Percentiles rank a stretch among this genome's conserved stretches.
phyloP scores from a whole-genome alignment of 2,329 filamentous ascomycete species.

The Fusarium tupiense region DNA sequence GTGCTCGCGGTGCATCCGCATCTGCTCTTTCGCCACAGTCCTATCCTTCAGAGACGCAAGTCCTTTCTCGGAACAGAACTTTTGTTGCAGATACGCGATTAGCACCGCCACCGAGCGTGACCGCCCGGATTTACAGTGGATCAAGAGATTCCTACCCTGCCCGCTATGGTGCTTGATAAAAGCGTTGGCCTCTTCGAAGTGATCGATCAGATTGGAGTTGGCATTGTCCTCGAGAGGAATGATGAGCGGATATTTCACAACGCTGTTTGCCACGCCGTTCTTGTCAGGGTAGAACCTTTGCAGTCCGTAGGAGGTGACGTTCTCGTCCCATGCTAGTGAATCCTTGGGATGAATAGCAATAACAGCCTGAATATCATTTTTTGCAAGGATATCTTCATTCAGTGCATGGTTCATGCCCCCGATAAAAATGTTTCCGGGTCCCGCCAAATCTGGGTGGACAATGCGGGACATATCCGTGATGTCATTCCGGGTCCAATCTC shows the following conservation, averaged over 20 bases:
- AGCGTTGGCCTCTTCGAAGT: background rate
- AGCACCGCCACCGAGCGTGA: background rate
- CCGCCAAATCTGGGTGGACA: background rate
- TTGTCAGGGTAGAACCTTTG: background rate
- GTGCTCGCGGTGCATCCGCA: background rate
- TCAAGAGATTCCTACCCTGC: background rate
- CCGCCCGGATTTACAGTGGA: background rate
- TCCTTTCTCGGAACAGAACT: background rate
- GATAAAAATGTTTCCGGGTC: background rate
- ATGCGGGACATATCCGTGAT: background rate
- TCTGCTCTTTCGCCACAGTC: background rate
- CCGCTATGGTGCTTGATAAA: background rate
- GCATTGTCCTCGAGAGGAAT: background rate
- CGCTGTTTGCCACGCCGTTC: background rate
- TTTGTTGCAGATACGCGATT: background rate
- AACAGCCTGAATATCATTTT: background rate
- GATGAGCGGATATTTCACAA: background rate
- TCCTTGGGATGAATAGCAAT: background rate
- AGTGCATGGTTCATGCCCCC: slow-evolving; percentile 3
- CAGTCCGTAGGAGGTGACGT: background rate
- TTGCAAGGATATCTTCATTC: background rate
- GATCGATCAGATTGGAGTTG: background rate
- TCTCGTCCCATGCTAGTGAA: background rate
- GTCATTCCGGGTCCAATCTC: background rate
- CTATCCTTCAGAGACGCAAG: background rate